Evolutionary conservation across 129 eudicot genomes (phyloP), one percentile per base, ranked within the genome.

Genomic region (Scalesia atractyloides): DNA sequence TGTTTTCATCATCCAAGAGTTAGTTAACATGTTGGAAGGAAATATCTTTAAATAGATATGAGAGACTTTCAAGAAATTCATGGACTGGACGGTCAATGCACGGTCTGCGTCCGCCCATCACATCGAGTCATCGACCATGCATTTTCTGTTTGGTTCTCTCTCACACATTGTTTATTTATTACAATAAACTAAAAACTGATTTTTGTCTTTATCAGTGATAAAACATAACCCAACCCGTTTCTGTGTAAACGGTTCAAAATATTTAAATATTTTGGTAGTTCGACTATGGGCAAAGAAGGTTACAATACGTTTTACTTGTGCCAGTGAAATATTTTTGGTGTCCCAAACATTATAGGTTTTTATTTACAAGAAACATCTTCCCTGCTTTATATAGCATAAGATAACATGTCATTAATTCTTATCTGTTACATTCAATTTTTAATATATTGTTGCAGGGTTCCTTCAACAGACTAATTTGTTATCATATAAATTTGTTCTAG

Each of bases 381-480:
- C 24, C 9, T 68, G 59, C 46, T 68, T 68, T 24, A 48, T 48
- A 22, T 68, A 49, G 46, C 61, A 49, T 49, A 68, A 49, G 15
- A 49, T 24, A 24, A 9, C 46, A 58, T 8, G 15, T n/a, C 24
- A 49, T 50, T 68, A 50, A 33, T 49, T 53, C 51, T 70, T 33
- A 36, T 14, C 30, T 53, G 60, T 17, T 53, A 8, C 30, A 53
- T 53, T 53, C 60, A 17, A 13, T 18, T 53, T 53, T 53, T 53
- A 18, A 8, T 18, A 53, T 53, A 54, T 54, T 54, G 30, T 54
- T 54, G 60, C 33, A 54, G 60, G 60, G 14, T 54, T 18, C 18
- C 60, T 54, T 54, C 60, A 18, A 18, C 64, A 53, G 36, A 26
- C 50, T 41, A 33, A 34, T 17, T 11, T 46, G 51, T 18, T 65